A percentile compares a stretch with the other conserved stretches of the same genome.
phyloP scores from a whole-genome alignment of 495 filamentous ascomycete genomes.

The Wilcoxina mikolae region DNA sequence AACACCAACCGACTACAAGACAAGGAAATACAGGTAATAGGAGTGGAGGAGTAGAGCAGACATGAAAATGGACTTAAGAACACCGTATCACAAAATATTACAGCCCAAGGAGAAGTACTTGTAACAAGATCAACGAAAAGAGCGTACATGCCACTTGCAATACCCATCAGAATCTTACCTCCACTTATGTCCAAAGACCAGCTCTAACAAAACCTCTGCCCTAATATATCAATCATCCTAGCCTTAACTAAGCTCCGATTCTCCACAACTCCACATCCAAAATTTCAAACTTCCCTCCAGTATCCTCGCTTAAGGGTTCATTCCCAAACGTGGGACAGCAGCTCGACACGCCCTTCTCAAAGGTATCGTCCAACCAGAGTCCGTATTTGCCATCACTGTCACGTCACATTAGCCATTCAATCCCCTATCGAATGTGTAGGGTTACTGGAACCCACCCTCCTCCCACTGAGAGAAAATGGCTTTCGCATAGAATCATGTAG shows the following conservation, averaged over 20 bases:
- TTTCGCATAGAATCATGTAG: constrained; percentile 87
- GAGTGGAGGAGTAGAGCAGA: too few species aligned
- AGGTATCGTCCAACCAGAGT: constrained; percentile 78
- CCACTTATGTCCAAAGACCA: too few species aligned
- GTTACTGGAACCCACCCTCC: constrained; percentile 41
- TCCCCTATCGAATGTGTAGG: neutral
- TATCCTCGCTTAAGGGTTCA: constrained; percentile 74
- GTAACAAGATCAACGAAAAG: too few species aligned
- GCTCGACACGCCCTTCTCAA: constrained; percentile 72
- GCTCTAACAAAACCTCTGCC: too few species aligned
- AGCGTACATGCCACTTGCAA: too few species aligned
- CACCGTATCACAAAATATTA: too few species aligned
- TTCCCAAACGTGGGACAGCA: constrained; percentile 85
- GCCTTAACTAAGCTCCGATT: constrained; percentile 38
- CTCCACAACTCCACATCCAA: constrained; percentile 88
- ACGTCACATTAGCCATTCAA: constrained; percentile 1
- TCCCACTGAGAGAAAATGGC: constrained; percentile 67
- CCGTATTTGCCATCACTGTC: constrained; percentile 77
- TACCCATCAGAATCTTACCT: too few species aligned
- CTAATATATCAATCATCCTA: too few species aligned
- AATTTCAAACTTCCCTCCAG: constrained; percentile 84
- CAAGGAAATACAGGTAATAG: too few species aligned
- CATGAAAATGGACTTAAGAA: too few species aligned
- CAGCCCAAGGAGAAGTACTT: too few species aligned
- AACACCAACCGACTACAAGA: too few species aligned